phyloP scores from a whole-genome alignment of 116 monocot species.

The Trichopus zeylanicus region DNA sequence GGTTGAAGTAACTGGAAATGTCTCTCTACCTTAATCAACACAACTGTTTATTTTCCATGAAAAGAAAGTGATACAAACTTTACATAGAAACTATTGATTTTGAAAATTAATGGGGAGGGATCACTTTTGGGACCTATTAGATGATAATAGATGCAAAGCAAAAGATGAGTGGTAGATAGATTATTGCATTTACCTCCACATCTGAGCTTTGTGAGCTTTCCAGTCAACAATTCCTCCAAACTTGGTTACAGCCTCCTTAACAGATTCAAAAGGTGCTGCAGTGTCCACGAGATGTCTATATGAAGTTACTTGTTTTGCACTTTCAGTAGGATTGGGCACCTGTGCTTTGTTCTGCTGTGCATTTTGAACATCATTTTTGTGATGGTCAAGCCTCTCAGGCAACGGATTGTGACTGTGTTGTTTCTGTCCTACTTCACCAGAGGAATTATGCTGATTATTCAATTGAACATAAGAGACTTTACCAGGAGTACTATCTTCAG shows the following conservation, averaged over 20 bases:
- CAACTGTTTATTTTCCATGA: no score
- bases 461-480: neutral
- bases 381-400: neutral
- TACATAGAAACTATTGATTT: no score
- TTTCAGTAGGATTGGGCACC: conserved; percentile 5
- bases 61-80: no score
- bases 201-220: conserved; percentile 70
- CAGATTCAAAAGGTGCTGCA: conserved; percentile 73
- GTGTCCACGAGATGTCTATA: conserved; percentile 69
- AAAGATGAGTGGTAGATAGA: neutral
- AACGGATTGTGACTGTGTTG: neutral
- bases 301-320: conserved; percentile 5
- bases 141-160: neutral
- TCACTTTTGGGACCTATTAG: neutral
- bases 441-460: neutral
- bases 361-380: conserved; percentile 5
- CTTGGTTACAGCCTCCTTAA: conserved; percentile 59
- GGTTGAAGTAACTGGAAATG: no score
- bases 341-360: neutral
- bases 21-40: no score
- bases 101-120: no score
- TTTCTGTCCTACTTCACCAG: conserved; percentile 7
- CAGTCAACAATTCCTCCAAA: conserved; percentile 85
- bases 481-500: no score
- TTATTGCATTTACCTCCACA: conserved; percentile 55